Conservation (phyloP, 2,329 filamentous ascomycete species). For the Microsporum ferrugineum region DNA sequence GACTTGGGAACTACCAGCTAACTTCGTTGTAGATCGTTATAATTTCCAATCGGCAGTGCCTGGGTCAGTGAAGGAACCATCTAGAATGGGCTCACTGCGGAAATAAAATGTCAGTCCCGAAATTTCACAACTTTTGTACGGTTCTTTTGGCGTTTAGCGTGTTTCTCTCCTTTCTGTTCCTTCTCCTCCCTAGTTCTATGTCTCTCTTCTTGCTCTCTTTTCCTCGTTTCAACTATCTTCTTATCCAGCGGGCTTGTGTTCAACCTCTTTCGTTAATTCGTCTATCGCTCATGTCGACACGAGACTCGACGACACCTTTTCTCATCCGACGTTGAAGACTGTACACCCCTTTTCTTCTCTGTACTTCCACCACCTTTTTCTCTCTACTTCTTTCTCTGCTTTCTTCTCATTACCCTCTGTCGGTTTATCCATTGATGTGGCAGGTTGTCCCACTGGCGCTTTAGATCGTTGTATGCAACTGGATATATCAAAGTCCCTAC, state of each 20-base stretch:
- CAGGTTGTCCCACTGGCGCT: neutral
- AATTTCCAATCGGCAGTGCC: constrained; percentile 30
- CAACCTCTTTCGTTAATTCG: neutral
- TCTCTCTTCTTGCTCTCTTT: neutral
- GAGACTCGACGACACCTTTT: neutral
- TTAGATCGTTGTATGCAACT: neutral
- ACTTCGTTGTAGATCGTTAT: constrained; percentile 23
- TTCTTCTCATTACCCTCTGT: neutral
- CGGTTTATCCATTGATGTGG: neutral
- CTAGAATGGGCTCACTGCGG: constrained; percentile 30
- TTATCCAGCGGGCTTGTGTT: constrained; percentile 1
- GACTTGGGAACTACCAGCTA: neutral
- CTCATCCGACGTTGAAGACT: neutral
- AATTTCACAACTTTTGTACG: neutral
- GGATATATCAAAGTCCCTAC: neutral
- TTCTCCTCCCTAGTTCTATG: neutral
- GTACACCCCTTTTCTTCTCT: neutral
- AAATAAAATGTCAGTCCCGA: constrained; percentile 3
- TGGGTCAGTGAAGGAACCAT: constrained; percentile 29
- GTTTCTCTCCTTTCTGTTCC: neutral
- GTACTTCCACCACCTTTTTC: neutral
- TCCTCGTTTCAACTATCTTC: neutral
- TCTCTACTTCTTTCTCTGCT: neutral
- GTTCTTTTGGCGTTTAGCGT: constrained; percentile 2
- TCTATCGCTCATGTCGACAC: neutral